These are phyloP conservation scores for Letharia lupina DNA, from an alignment of 495 filamentous ascomycete genomes.

Conservation along the genomic window DNA sequence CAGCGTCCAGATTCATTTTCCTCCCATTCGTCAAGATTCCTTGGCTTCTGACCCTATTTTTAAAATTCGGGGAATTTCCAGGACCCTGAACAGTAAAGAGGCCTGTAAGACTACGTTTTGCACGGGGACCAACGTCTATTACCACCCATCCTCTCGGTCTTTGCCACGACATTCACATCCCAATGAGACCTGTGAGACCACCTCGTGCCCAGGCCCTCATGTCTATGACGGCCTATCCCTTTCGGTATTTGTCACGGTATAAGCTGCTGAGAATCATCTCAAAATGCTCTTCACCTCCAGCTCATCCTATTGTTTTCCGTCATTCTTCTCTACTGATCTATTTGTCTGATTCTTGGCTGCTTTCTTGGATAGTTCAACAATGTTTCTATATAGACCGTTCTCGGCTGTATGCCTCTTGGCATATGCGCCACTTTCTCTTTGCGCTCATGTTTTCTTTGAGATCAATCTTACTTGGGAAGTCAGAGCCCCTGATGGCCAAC, in stretches of 20 bases:
- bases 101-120: too few species aligned
- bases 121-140: too few species aligned
- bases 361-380: background rate
- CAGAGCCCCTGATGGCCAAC: slow-evolving; percentile 30
- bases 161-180: background rate
- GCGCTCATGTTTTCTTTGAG: slow-evolving; percentile 16
- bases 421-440: slow-evolving; percentile 7
- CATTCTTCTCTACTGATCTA: background rate
- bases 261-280: background rate
- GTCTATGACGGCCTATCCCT: too few species aligned
- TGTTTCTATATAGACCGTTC: background rate
- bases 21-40: background rate
- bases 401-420: slow-evolving; percentile 1
- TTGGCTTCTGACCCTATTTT: background rate
- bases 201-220: too few species aligned
- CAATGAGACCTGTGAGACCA: background rate
- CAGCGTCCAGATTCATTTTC: background rate
- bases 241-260: background rate
- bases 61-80: background rate
- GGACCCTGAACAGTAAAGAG: background rate
- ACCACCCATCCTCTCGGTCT: background rate
- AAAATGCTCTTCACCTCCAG: background rate
- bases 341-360: background rate
- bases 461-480: slow-evolving; percentile 29
- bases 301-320: background rate